Evolutionary conservation across 225 moss, liverwort and hornwort genomes (phyloP).

Genomic region (Takakia lepidozioides): DNA sequence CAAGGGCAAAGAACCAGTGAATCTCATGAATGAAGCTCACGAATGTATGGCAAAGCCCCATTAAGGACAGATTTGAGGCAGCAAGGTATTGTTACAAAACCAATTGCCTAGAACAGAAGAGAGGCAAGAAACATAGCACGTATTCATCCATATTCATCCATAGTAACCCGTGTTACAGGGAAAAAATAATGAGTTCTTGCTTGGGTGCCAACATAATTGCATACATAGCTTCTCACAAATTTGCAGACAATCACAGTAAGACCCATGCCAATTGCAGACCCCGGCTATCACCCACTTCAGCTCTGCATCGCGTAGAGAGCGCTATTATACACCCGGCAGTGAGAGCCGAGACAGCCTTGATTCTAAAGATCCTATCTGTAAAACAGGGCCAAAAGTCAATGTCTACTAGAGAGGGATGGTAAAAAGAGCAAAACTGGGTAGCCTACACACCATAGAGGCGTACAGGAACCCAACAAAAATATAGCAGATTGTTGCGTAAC

Average conservation of each 20-base stretch:
- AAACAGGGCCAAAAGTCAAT: constrained; percentile 45
- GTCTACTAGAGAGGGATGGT: constrained; percentile 50
- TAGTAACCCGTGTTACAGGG: too few species aligned
- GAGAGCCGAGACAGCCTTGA: constrained; percentile 85
- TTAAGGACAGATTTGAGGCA: too few species aligned
- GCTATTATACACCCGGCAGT: constrained; percentile 96
- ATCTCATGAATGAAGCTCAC: too few species aligned
- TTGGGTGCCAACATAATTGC: constrained; percentile 39
- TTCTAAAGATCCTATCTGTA: constrained; percentile 43
- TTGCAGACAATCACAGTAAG: constrained; percentile 35
- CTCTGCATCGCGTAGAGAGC: constrained; percentile 37
- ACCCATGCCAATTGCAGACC: constrained; percentile 32
- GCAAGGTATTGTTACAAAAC: too few species aligned
- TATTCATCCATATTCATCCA: too few species aligned
- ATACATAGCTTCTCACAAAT: constrained; percentile 47
- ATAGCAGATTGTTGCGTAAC: constrained; percentile 17
- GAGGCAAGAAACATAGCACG: too few species aligned
- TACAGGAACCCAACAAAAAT: constrained; percentile 70
- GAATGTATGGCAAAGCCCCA: too few species aligned
- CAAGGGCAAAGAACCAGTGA: too few species aligned
- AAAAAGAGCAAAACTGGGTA: constrained; percentile 77
- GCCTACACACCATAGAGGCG: constrained; percentile 18
- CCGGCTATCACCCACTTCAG: constrained; percentile 41
- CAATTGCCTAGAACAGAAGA: too few species aligned
- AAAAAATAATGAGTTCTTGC: constrained; percentile 1